phyloP scores from a whole-genome alignment of 2,329 filamentous ascomycete genomes.

The Talaromyces atroroseus region DNA sequence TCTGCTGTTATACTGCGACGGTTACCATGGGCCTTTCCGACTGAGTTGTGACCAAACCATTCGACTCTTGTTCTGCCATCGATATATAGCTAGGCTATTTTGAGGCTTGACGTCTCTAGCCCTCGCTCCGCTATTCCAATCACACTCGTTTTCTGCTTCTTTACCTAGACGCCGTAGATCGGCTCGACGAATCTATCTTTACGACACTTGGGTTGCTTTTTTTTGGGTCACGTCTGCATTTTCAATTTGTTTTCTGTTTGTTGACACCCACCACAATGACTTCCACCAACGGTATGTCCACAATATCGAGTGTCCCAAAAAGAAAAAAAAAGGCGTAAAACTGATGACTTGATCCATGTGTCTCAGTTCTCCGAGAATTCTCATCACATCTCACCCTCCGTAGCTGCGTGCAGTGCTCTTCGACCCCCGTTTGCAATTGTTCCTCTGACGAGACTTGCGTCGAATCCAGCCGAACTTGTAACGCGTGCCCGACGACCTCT shows the following conservation, averaged over 20 bases:
- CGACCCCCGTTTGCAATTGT: slow-evolving; percentile 58
- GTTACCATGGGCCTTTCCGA: slow-evolving; percentile 1
- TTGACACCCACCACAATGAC: slow-evolving; percentile 25
- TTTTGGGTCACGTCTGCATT: slow-evolving; percentile 7
- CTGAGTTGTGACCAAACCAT: not conserved
- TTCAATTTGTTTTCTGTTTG: slow-evolving; percentile 8
- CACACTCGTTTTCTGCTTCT: slow-evolving; percentile 10
- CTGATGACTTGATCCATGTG: not conserved
- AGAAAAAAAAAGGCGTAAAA: not conserved
- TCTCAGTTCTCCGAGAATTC: slow-evolving; percentile 14
- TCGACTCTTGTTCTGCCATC: not conserved
- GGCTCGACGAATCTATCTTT: slow-evolving; percentile 18
- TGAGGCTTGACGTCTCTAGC: slow-evolving; percentile 14
- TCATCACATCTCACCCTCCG: slow-evolving; percentile 25
- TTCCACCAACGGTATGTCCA: slow-evolving; percentile 20
- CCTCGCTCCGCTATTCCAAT: slow-evolving; percentile 1
- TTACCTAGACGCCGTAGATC: slow-evolving; percentile 25
- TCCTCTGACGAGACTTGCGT: slow-evolving; percentile 52
- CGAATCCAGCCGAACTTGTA: slow-evolving; percentile 55
- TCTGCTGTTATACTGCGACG: not conserved
- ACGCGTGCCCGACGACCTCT: slow-evolving; percentile 52
- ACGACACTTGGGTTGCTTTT: slow-evolving; percentile 13
- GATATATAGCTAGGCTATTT: not conserved
- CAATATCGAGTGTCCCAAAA: not conserved
- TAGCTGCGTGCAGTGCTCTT: slow-evolving; percentile 52